A percentile compares a stretch with the other conserved stretches of the same genome.
Conservation (phyloP, 108 stramenopile species). For the Ochromonas danica region DNA sequence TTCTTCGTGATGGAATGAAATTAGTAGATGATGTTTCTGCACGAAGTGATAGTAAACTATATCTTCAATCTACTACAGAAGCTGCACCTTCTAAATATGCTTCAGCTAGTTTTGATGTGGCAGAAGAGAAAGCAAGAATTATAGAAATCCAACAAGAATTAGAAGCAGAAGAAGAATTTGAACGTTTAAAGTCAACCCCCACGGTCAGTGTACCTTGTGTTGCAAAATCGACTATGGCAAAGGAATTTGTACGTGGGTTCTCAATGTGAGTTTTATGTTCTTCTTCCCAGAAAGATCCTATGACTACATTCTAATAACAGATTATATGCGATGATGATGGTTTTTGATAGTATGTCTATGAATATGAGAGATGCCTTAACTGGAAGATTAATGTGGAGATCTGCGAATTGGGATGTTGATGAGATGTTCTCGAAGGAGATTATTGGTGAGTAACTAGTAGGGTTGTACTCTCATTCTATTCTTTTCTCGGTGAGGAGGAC, state of each 20-base stretch:
- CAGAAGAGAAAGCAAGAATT: not conserved
- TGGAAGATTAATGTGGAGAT: conserved; percentile 57
- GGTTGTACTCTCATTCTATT: not conserved
- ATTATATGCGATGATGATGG: too few species aligned
- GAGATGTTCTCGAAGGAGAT: conserved; percentile 42
- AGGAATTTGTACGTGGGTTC: not conserved
- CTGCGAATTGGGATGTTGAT: conserved; percentile 50
- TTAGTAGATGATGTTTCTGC: too few species aligned
- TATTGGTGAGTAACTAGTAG: conserved; percentile 44
- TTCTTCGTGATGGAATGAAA: too few species aligned
- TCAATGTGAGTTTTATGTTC: not conserved
- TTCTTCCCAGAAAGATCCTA: too few species aligned
- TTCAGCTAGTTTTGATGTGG: too few species aligned
- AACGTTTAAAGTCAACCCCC: not conserved
- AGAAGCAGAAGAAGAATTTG: not conserved
- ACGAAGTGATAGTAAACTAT: too few species aligned
- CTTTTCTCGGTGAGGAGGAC: not conserved
- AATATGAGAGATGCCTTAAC: conserved; percentile 63
- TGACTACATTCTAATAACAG: too few species aligned
- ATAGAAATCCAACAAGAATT: not conserved
- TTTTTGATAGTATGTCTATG: conserved; percentile 48
- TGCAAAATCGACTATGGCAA: not conserved
- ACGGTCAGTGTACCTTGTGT: not conserved
- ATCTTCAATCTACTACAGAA: too few species aligned
- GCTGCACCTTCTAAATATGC: too few species aligned